Base-by-base conservation (phyloP, 345 rosid genomes). In the Eucalyptus marginata region DNA sequence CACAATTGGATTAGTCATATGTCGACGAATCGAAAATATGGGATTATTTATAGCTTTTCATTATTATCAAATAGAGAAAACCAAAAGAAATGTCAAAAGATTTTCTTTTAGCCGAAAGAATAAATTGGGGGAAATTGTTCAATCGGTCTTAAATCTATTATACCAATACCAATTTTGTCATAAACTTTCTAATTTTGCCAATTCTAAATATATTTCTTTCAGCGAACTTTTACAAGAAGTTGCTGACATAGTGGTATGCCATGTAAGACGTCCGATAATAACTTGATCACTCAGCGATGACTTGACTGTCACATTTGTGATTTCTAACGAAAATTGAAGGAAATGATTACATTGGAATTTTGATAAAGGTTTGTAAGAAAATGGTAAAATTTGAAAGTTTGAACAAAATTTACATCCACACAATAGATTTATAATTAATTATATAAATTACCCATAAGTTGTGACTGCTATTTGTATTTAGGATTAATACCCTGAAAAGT, bases 401-500 rank as follows among this genome's bases (percentile, higher is more conserved):
- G 22, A 8, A 17, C 22, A 16, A 13, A 51, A 51, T 16, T 51
- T 16, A 51, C 56, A 51, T 51, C 8, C 22, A 1, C 22, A 51
- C 3, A 51, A 51, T 51, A 51, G 22, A 16, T 51, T 51, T 51
- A 51, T 16, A 18, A 51, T 16, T 22, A 25, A 56, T 56, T 56
- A 25, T 56, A 22, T 56, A 56, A 56, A 22, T 24, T 56, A 56
- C 13, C 3, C 3, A 0, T 56, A 52, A 22, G 62, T 56, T 56
- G 62, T 10, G 62, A 56, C 2, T 22, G 7, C 6, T 56, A 24
- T 24, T 24, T 56, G 29, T 22, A 56, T 56, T 24, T 56, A 10
- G 8, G 10, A 4, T 52, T 52, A 52, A 52, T 52, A 18, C 2
- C 10, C 2, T 52, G 0, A 52, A 52, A 52, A 52, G 18, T 0